phyloP scores from a whole-genome alignment of 2,329 filamentous ascomycete species.

The Uncinocarpus reesii region DNA sequence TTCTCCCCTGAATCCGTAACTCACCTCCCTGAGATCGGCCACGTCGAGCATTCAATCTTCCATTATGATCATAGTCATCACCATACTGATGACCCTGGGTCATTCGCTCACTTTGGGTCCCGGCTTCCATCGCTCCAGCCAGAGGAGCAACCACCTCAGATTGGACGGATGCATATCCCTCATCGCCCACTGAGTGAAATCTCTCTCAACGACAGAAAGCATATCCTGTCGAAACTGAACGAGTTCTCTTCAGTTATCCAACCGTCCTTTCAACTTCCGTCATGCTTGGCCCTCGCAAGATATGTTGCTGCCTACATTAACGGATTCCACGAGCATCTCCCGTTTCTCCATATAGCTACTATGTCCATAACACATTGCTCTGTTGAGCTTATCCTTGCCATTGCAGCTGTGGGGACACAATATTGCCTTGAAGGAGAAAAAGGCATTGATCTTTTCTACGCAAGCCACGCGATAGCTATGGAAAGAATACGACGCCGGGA shows the following conservation, averaged over 20 bases:
- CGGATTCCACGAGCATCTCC: slow-evolving; percentile 42
- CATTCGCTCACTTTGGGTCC: slow-evolving; percentile 41
- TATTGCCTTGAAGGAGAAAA: slow-evolving; percentile 41
- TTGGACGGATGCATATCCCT: slow-evolving; percentile 32
- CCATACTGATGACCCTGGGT: slow-evolving; percentile 33
- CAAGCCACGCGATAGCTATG: slow-evolving; percentile 45
- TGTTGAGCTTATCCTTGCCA: slow-evolving; percentile 42
- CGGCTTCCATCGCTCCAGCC: slow-evolving; percentile 40
- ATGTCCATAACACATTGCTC: slow-evolving; percentile 38
- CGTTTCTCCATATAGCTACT: slow-evolving; percentile 43
- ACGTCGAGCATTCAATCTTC: slow-evolving; percentile 22
- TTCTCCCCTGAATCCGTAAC: slow-evolving; percentile 24
- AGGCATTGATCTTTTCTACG: slow-evolving; percentile 48
- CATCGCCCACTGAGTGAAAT: slow-evolving; percentile 38
- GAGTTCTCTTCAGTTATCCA: slow-evolving; percentile 39
- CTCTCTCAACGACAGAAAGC: slow-evolving; percentile 37
- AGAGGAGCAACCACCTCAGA: slow-evolving; percentile 36
- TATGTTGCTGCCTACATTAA: slow-evolving; percentile 44
- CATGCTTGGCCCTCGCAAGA: slow-evolving; percentile 38
- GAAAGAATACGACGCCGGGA: slow-evolving; percentile 39
- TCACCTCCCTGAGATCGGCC: slow-evolving; percentile 29
- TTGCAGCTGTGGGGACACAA: slow-evolving; percentile 42
- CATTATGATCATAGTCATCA: slow-evolving; percentile 34
- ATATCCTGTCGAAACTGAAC: slow-evolving; percentile 36
- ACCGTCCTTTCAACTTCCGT: slow-evolving; percentile 38